These are phyloP conservation scores for Dioscorea alata DNA, from an alignment of 106 monocot species.

Conservation along the genomic window DNA sequence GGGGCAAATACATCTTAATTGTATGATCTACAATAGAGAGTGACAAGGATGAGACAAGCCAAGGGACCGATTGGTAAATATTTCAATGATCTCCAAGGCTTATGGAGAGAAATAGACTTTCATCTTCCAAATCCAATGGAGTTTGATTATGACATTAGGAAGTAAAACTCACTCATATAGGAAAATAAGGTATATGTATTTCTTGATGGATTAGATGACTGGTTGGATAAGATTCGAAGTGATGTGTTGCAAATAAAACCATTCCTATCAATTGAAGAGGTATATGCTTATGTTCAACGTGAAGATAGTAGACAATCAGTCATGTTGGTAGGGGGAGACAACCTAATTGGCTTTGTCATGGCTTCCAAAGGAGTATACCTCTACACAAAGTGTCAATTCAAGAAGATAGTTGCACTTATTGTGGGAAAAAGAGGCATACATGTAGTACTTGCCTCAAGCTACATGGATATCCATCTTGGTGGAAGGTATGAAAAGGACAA, in stretches of 20 bases:
- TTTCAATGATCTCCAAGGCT: conserved; percentile 8
- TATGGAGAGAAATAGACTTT: conserved; percentile 17
- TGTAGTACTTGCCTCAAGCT: conserved; percentile 5
- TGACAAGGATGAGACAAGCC: conserved; percentile 14
- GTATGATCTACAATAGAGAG: conserved; percentile 1
- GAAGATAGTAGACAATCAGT: neutral
- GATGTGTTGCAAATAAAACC: neutral
- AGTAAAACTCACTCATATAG: neutral
- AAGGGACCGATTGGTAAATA: conserved; percentile 5
- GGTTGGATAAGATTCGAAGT: neutral
- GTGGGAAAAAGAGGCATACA: neutral
- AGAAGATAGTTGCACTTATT: neutral
- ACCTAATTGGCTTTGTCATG: neutral
- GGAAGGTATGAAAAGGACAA: neutral
- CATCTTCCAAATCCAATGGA: conserved; percentile 14
- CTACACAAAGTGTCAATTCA: neutral
- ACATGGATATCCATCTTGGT: conserved; percentile 11
- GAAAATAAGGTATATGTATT: neutral
- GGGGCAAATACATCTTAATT: conserved; percentile 11
- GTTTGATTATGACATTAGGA: neutral
- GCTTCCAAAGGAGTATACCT: neutral
- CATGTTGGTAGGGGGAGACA: neutral
- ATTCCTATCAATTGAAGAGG: neutral
- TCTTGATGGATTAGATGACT: conserved; percentile 2
- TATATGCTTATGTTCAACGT: neutral